Base-by-base conservation (phyloP, 257 asterid species). In the Haberlea rhodopensis region DNA sequence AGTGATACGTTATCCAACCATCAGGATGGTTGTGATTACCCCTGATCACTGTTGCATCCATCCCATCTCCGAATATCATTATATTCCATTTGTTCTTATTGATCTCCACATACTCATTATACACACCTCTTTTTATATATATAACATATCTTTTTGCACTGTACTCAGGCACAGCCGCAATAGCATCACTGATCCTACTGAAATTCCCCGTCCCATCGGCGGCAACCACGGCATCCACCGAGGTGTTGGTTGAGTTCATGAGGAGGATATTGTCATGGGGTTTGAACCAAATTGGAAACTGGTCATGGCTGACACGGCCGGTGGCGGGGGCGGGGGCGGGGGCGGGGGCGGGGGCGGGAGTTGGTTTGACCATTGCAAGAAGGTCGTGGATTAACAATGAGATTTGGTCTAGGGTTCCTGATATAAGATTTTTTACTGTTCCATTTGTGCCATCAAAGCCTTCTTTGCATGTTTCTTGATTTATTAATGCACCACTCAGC, bases 21-120 rank as follows among this genome's bases (percentile, higher is more conserved):
- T 78, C 86, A 13, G 60, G 24, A 13, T 48, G 60, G 65, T 29
- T 84, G 29, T 80, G 81, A 22, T 77, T 77, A 11, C 91, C 91
- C 4, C 84, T 53, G 45, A 87, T 73, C 22, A 87, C 66, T 0
- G 95, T 84, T 26, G 11, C 85, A 60, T 81, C 72, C 8, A 79
- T 59, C 6, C 89, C 95, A 37, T 87, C 95, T 62, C 95, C 95
- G 2, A 87, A 60, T 81, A 87, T 67, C 86, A 82, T 76, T 22
- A 87, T 72, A 51, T 82, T 84, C 87, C 82, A 75, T 64, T 84
- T 84, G 68, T 80, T 75, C 79, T 82, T 84, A 0, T 76, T 24
- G 4, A 87, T 79, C 66, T 78, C 81, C 57, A 87, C 87, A 63
- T 87, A 78, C 21, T 87, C 95, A 43, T 64, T 75, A 40, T 87